Percentiles rank a stretch among this genome's conserved stretches.
These are phyloP conservation scores for Symbiodinium pilosum DNA, from an alignment of 73 alveolate genomes.

Conservation along the genomic window DNA sequence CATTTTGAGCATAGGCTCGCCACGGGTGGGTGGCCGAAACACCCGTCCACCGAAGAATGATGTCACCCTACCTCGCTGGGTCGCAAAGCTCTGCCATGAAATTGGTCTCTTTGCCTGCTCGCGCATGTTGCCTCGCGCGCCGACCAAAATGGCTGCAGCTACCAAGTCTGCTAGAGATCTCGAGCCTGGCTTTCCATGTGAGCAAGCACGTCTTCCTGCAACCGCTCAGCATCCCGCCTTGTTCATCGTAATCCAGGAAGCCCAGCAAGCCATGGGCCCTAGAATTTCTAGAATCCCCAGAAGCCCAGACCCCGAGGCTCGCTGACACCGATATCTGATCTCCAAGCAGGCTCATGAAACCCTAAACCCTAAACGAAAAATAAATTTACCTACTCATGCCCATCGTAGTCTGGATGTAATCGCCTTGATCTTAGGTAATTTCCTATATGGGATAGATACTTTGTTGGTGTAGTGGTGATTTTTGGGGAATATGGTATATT, in stretches of 20 bases:
- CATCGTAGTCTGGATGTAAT: no score
- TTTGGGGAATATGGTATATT: no score
- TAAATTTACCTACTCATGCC: no score
- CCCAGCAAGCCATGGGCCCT: no score
- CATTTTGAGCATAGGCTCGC: background rate
- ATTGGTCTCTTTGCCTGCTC: background rate
- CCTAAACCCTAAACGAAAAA: background rate
- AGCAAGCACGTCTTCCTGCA: background rate
- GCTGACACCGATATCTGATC: background rate
- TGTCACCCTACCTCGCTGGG: background rate
- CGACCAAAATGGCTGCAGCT: background rate
- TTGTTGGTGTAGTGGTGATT: no score
- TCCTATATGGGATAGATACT: no score
- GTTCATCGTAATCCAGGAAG: background rate
- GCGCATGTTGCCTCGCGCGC: background rate
- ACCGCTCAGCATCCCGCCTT: background rate
- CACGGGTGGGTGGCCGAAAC: background rate
- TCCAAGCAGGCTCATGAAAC: background rate
- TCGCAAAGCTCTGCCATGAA: background rate
- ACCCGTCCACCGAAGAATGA: background rate
- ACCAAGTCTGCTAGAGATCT: background rate
- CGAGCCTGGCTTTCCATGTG: constrained; percentile 2
- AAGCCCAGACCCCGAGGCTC: background rate
- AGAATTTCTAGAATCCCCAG: background rate
- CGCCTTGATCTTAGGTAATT: no score